A percentile compares a stretch with the other conserved stretches of the same genome.
These are phyloP conservation scores for Xylariales sp. DNA, from an alignment of 2,329 filamentous ascomycete species.

Conservation along the genomic window DNA sequence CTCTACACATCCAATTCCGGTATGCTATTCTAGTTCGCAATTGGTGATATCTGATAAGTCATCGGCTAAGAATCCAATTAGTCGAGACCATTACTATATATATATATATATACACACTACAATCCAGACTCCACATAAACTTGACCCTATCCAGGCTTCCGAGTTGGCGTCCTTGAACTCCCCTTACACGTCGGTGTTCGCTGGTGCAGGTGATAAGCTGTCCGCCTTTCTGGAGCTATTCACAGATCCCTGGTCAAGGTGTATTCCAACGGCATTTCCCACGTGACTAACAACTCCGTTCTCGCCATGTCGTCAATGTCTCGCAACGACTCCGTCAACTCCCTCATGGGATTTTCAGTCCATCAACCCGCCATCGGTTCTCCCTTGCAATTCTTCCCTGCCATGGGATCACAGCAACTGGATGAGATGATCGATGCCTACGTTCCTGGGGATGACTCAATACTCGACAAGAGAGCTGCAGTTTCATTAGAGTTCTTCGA, in stretches of 20 bases:
- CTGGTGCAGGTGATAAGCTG: constrained; percentile 34
- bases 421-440: constrained; percentile 70
- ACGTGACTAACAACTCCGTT: constrained; percentile 27
- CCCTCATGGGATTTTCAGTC: constrained; percentile 66
- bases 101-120: neutral
- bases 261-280: constrained; percentile 35
- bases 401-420: constrained; percentile 71
- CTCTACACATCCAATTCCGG: neutral
- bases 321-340: constrained; percentile 50
- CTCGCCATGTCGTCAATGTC: constrained; percentile 53
- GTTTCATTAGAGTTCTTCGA: constrained; percentile 71
- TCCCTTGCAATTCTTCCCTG: constrained; percentile 72
- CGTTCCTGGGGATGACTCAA: constrained; percentile 63
- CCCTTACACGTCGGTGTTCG: constrained; percentile 33
- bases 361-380: constrained; percentile 68
- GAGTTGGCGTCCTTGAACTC: constrained; percentile 39
- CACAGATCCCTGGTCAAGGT: constrained; percentile 33
- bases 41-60: neutral
- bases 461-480: constrained; percentile 68
- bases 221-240: constrained; percentile 18
- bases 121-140: constrained; percentile 8
- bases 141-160: neutral
- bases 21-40: constrained; percentile 19
- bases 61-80: constrained; percentile 12
- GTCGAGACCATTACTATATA: constrained; percentile 6